Conservation (phyloP, 768 basidiomycete species). For the Termitomyces sp. region DNA sequence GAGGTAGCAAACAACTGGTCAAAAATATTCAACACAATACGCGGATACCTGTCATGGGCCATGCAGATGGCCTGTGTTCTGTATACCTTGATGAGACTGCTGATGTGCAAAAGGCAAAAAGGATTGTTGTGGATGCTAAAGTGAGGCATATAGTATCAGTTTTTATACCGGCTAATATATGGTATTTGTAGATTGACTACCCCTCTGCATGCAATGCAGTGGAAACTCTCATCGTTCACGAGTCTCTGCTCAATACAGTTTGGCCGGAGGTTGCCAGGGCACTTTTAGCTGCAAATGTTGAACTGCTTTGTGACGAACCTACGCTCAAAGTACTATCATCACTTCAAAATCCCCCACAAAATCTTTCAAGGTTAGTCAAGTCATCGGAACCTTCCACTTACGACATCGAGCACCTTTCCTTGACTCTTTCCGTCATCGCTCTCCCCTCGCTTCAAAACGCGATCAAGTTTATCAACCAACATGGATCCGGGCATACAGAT, state of each 20-base stretch:
- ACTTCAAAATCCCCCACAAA: constrained; percentile 27
- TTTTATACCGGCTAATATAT: not conserved
- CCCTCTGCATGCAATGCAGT: constrained; percentile 93
- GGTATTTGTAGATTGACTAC: constrained; percentile 69
- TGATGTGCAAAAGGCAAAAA: constrained; percentile 68
- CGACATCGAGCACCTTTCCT: constrained; percentile 81
- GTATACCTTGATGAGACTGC: constrained; percentile 87
- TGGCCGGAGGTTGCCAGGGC: constrained; percentile 80
- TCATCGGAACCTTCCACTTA: constrained; percentile 62
- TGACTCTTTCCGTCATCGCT: constrained; percentile 75
- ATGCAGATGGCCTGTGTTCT: constrained; percentile 93
- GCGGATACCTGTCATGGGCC: constrained; percentile 96
- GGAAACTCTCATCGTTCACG: constrained; percentile 87
- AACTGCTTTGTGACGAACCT: constrained; percentile 71
- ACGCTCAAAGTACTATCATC: constrained; percentile 52
- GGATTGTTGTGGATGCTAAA: constrained; percentile 88
- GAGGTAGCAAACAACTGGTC: constrained; percentile 91
- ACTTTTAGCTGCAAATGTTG: constrained; percentile 63
- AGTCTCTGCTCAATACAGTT: constrained; percentile 57
- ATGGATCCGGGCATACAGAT: constrained; percentile 96
- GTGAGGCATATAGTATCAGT: constrained; percentile 31
- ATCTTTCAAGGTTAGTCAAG: constrained; percentile 41
- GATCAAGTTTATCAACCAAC: constrained; percentile 84
- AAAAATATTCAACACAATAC: constrained; percentile 84
- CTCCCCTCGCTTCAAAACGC: constrained; percentile 70